Base-by-base conservation (phyloP, 148 eudicot genomes). In the Limonium bicolor region DNA sequence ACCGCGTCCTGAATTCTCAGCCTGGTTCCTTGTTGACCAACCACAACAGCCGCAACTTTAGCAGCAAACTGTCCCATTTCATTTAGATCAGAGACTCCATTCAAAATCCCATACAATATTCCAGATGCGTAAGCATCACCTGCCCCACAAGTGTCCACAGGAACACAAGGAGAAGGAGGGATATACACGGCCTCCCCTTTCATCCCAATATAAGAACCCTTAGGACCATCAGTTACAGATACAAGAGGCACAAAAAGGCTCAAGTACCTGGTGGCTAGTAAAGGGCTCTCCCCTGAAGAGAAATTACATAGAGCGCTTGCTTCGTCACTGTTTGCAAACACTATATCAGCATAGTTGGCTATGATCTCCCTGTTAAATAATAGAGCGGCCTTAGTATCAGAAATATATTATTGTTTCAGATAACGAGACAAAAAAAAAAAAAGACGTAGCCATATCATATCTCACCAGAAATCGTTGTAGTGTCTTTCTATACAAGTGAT, bases 111-210 rank as follows among this genome's bases (percentile, higher is more conserved):
- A 23, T 90, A 90, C 42, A 90, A 40, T 32, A 84, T 62, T 3
- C 99, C 99, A 0, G 95, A 80, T 4, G 99, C 95, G 50, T 84
- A 90, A 5, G 93, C 95, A 53, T 90, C 99, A 22, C 99, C 99
- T 1, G 99, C 99, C 11, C 99, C 99, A 56, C 95, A 84, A 13
- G 99, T 90, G 63, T 90, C 99, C 0, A 90, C 64, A 1, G 99
- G 88, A 16, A 55, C 67, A 41, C 99, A 90, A 0, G 88, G 93
- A 11, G 77, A 70, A 41, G 97, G 99, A 43, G 95, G 95, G 48
- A 90, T 76, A 48, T 73, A 90, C 7, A 81, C 54, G 4, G 85
- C 87, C 69, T 85, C 95, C 38, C 99, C 99, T 58, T 70, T 78
- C 23, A 85, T 76, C 17, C 95, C 99, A 34, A 90, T 69, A 51